Percentiles rank a stretch among this genome's conserved stretches.
These are phyloP conservation scores for Carex scoparia DNA, from an alignment of 176 grass and related monocot species.

Conservation along the genomic window DNA sequence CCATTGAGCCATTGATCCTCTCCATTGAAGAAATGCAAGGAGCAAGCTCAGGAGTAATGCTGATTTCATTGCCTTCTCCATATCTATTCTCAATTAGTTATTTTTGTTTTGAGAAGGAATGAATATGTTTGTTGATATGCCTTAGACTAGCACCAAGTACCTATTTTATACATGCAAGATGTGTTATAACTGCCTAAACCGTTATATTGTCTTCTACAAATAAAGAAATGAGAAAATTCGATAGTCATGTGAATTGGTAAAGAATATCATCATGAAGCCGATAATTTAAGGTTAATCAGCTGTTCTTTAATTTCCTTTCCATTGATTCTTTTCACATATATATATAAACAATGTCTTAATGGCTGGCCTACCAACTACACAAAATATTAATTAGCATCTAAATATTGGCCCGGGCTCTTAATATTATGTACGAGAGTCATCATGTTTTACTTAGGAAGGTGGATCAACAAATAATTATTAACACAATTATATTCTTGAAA, in stretches of 20 bases:
- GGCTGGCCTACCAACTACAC: too few relatives aligned
- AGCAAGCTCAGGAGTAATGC: neutral
- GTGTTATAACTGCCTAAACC: neutral
- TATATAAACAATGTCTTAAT: too few relatives aligned
- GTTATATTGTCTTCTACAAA: neutral
- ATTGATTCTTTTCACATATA: too few relatives aligned
- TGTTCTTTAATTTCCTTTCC: too few relatives aligned
- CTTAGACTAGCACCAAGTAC: neutral
- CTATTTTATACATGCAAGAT: constrained; percentile 14
- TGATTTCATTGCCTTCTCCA: constrained; percentile 3
- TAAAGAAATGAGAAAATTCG: neutral
- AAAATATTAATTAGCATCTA: too few relatives aligned
- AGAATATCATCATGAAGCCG: neutral
- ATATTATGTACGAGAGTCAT: too few relatives aligned
- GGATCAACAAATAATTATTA: too few relatives aligned
- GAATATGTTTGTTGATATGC: constrained; percentile 12
- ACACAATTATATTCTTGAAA: too few relatives aligned
- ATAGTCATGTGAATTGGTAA: neutral
- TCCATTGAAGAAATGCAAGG: constrained; percentile 12
- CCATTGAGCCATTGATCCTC: constrained; percentile 22
- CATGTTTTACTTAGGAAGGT: too few relatives aligned
- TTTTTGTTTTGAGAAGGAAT: neutral
- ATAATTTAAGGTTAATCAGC: neutral
- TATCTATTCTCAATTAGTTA: neutral
- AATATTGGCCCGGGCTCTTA: too few relatives aligned